phyloP scores from a whole-genome alignment of 2,329 filamentous ascomycete genomes.

The Fusarium kyushuense region DNA sequence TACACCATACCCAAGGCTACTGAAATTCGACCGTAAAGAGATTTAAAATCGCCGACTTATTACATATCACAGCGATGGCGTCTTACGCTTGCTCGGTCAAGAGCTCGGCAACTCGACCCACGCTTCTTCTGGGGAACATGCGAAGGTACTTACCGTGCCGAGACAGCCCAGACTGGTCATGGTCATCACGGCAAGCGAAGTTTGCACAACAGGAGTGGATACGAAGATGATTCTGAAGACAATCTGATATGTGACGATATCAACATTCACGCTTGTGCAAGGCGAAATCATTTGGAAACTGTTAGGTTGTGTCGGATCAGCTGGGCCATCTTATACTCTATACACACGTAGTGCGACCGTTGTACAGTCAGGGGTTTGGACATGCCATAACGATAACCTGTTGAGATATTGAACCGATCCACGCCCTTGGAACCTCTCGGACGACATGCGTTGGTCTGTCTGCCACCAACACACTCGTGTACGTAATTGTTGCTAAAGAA shows the following conservation, averaged over 20 bases:
- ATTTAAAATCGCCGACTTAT: slow-evolving; percentile 26
- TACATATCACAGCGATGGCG: slow-evolving; percentile 15
- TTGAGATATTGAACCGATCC: slow-evolving; percentile 29
- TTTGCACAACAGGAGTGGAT: slow-evolving; percentile 24
- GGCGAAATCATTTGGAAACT: neutral
- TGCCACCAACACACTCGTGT: neutral
- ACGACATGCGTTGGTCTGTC: neutral
- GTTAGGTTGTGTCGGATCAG: neutral
- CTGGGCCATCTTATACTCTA: slow-evolving; percentile 15
- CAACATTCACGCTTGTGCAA: slow-evolving; percentile 3
- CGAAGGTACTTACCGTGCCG: slow-evolving; percentile 24
- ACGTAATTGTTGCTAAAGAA: neutral
- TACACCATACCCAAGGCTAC: slow-evolving; percentile 39
- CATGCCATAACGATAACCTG: slow-evolving; percentile 3
- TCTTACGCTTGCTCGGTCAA: slow-evolving; percentile 9
- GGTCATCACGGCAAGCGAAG: slow-evolving; percentile 11
- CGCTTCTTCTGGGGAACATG: slow-evolving; percentile 19
- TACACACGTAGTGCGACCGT: slow-evolving; percentile 30
- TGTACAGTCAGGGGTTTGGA: slow-evolving; percentile 31
- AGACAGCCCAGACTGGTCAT: slow-evolving; percentile 25
- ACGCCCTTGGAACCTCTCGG: slow-evolving; percentile 32
- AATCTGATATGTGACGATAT: slow-evolving; percentile 9
- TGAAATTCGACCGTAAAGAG: slow-evolving; percentile 20
- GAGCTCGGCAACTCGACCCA: neutral
- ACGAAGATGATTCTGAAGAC: slow-evolving; percentile 16